These are phyloP conservation scores for Sporodiniella umbellata DNA, from an alignment of 371 early-diverging fungal genomes.

Conservation along the genomic window DNA sequence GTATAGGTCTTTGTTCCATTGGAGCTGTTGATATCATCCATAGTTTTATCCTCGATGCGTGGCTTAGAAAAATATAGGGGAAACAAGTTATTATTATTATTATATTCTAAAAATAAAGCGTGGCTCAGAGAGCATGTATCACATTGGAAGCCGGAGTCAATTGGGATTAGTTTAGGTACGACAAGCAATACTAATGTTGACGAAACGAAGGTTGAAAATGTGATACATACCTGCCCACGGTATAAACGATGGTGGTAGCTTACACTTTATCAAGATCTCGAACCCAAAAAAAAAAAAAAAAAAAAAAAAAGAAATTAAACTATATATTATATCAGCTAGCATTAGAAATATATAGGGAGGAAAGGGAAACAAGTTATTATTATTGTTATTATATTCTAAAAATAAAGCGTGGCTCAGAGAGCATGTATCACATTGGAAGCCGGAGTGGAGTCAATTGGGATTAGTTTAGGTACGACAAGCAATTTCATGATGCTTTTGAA, in stretches of 20 bases:
- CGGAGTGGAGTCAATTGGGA: slow-evolving; percentile 6
- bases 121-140: slow-evolving; percentile 4
- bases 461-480: slow-evolving; percentile 6
- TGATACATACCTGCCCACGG: no score
- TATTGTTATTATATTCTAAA: not conserved
- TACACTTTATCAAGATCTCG: no score
- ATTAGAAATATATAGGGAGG: no score
- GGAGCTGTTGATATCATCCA: not conserved
- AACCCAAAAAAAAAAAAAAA: no score
- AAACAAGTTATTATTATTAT: not conserved
- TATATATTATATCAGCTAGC: no score
- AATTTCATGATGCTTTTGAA: no score
- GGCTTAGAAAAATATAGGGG: slow-evolving; percentile 1
- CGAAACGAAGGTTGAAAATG: not conserved
- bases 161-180: slow-evolving; percentile 1
- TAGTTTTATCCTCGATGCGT: not conserved
- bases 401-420: slow-evolving; percentile 1
- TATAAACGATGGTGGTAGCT: no score
- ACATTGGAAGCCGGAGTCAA: slow-evolving; percentile 4
- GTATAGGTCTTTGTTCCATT: not conserved
- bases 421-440: slow-evolving; percentile 7
- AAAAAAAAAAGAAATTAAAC: no score
- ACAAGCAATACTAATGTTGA: slow-evolving; percentile 3
- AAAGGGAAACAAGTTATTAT: no score
- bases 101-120: not conserved